phyloP scores from a whole-genome alignment of 768 basidiomycete genomes.

The Cantharellus cinnabarinus region DNA sequence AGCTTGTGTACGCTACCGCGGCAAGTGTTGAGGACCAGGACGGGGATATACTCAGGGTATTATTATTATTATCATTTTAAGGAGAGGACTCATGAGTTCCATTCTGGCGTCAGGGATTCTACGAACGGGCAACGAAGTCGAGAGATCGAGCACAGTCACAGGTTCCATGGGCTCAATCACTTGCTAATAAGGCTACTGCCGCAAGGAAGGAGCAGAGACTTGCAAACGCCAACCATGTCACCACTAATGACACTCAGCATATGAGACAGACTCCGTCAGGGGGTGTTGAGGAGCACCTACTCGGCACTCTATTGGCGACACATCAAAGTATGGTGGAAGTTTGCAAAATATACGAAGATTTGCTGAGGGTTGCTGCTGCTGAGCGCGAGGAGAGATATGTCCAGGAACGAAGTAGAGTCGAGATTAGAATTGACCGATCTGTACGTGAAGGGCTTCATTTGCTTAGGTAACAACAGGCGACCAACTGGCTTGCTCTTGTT shows the following conservation, averaged over 20 bases:
- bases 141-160: constrained; percentile 74
- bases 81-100: too few relatives aligned
- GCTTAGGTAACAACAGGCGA: background rate
- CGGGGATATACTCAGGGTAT: constrained; percentile 41
- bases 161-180: constrained; percentile 77
- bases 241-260: background rate
- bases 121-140: constrained; percentile 17
- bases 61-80: too few relatives aligned
- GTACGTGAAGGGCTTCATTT: constrained; percentile 19
- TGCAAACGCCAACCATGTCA: constrained; percentile 9
- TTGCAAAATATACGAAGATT: constrained; percentile 55
- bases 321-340: constrained; percentile 52
- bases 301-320: constrained; percentile 51
- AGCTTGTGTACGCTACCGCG: constrained; percentile 46
- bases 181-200: constrained; percentile 48
- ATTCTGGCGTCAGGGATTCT: too few relatives aligned
- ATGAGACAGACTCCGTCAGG: constrained; percentile 8
- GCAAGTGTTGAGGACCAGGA: constrained; percentile 35
- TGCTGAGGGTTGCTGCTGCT: constrained; percentile 42
- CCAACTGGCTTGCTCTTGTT: background rate
- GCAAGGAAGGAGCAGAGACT: constrained; percentile 13
- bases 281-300: constrained; percentile 43
- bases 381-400: constrained; percentile 32
- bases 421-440: constrained; percentile 41
- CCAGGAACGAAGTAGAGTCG: constrained; percentile 50